phyloP scores from a whole-genome alignment of 768 basidiomycete genomes.

The Phanerochaete sordida region DNA sequence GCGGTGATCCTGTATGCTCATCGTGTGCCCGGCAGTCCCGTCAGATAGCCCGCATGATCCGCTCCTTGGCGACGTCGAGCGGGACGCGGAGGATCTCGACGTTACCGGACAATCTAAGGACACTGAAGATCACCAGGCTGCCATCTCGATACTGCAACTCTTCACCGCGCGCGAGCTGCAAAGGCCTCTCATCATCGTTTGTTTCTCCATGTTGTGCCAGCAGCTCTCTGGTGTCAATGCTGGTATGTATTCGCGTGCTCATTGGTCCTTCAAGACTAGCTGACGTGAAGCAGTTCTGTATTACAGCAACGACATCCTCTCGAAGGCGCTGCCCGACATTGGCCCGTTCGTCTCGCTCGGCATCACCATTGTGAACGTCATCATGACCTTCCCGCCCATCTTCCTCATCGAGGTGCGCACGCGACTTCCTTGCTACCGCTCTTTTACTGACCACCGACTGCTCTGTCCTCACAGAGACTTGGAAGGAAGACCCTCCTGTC shows the following conservation, averaged over 20 bases:
- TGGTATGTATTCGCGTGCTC: conserved; percentile 30
- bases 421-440: neutral
- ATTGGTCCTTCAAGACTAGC: neutral
- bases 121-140: conserved; percentile 23
- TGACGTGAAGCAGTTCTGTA: conserved; percentile 60
- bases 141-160: conserved; percentile 52
- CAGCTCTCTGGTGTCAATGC: conserved; percentile 87
- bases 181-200: conserved; percentile 60
- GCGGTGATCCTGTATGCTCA: no score
- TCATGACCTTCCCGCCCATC: conserved; percentile 84
- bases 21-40: neutral
- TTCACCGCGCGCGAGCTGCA: conserved; percentile 48
- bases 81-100: conserved; percentile 20
- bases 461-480: conserved; percentile 44
- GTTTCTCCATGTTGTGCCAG: conserved; percentile 71
- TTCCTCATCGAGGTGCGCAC: conserved; percentile 76
- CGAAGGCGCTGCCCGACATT: conserved; percentile 70
- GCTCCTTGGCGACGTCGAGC: conserved; percentile 31
- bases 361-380: conserved; percentile 79
- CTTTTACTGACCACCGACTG: neutral
- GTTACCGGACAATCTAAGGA: conserved; percentile 15
- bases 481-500: conserved; percentile 71
- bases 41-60: conserved; percentile 33
- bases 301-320: conserved; percentile 87
- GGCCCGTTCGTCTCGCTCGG: conserved; percentile 83